phyloP scores from a whole-genome alignment of 345 rosid genomes.

The Brassica juncea region DNA sequence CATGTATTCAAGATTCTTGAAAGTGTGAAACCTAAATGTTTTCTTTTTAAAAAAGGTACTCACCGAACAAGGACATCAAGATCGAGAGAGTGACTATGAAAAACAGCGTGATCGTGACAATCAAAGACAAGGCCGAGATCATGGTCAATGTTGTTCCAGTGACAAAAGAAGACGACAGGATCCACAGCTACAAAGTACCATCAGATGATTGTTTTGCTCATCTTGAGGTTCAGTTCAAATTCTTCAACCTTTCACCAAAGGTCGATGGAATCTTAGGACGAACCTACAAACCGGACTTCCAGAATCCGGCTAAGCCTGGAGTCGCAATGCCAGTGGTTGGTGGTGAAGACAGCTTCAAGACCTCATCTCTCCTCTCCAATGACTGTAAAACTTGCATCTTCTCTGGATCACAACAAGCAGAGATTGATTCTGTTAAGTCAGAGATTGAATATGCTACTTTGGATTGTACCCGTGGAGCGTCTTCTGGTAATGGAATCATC shows the following conservation, averaged over 20 bases:
- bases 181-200: conserved; percentile 1
- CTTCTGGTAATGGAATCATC: background rate
- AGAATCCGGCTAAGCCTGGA: background rate
- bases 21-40: background rate
- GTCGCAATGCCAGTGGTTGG: background rate
- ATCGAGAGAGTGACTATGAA: background rate
- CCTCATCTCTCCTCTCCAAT: background rate
- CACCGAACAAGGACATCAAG: background rate
- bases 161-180: background rate
- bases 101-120: background rate
- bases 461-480: background rate
- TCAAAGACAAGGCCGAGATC: background rate
- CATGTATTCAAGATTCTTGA: background rate
- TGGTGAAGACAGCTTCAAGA: background rate
- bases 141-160: background rate
- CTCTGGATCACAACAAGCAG: background rate
- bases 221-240: background rate
- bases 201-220: background rate
- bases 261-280: background rate
- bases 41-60: background rate
- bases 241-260: background rate
- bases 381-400: background rate
- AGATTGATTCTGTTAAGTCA: background rate
- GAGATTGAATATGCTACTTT: background rate
- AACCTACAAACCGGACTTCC: background rate